Conservation (phyloP, 805 yeast species). For the Metschnikowia gelsemii region DNA sequence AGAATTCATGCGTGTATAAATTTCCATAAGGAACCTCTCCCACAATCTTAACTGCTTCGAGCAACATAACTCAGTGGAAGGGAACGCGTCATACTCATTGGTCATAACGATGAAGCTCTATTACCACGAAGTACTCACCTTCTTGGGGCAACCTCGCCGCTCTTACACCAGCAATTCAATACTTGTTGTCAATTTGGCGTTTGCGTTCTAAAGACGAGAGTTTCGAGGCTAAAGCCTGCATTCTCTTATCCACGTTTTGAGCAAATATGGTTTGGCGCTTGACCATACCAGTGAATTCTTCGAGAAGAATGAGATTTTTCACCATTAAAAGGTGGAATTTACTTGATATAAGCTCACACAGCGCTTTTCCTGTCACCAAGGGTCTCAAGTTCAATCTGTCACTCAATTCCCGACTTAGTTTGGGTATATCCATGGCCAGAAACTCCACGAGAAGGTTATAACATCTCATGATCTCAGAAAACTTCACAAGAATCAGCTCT, state of each 20-base stretch:
- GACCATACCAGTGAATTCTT: slow-evolving; percentile 26
- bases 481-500: slow-evolving; percentile 24
- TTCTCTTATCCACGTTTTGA: slow-evolving; percentile 23
- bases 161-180: slow-evolving; percentile 8
- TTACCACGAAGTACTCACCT: neutral
- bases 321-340: slow-evolving; percentile 25
- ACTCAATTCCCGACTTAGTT: slow-evolving; percentile 4
- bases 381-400: slow-evolving; percentile 3
- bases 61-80: no score
- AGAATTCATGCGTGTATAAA: no score
- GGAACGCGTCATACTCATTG: neutral
- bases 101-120: no score
- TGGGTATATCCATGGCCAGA: slow-evolving; percentile 24
- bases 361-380: neutral
- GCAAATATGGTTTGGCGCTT: slow-evolving; percentile 29
- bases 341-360: slow-evolving; percentile 18
- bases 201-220: slow-evolving; percentile 6
- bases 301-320: slow-evolving; percentile 32
- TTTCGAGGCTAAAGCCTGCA: slow-evolving; percentile 7
- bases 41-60: no score
- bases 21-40: no score
- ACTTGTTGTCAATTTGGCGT: slow-evolving; percentile 2
- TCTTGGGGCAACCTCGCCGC: neutral
- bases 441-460: slow-evolving; percentile 24
- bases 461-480: slow-evolving; percentile 24